Base-by-base conservation (phyloP, 2,329 filamentous ascomycete species). In the Sporothrix brunneoviolacea region DNA sequence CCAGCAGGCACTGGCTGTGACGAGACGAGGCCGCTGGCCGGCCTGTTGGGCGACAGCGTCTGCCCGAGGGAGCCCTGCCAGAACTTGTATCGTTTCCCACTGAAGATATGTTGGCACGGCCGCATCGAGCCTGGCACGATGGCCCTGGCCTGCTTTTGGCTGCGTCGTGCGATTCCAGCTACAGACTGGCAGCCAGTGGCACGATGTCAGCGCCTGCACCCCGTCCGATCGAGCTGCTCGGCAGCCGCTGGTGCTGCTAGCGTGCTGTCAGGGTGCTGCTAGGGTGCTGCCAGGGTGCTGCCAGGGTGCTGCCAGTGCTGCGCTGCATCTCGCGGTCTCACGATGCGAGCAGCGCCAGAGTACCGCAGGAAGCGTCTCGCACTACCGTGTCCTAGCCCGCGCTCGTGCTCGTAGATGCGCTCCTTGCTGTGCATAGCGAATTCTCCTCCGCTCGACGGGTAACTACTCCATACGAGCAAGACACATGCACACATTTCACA, bases 91-190 rank as follows among this genome's bases (percentile, higher is more conserved):
- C n/a, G n/a, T n/a, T n/a, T n/a, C n/a, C n/a, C n/a, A n/a, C n/a
- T n/a, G n/a, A n/a, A n/a, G n/a, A n/a, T n/a, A n/a, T n/a, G n/a
- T n/a, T n/a, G n/a, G n/a, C n/a, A n/a, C n/a, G n/a, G n/a, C n/a
- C n/a, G 39, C 12, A n/a, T 45, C 16, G 8, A 21, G 10, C 4
- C 32, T 10, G 13, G 16, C 9, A 18, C 7, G 24, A 12, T 36
- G 12, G 18, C 6, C 28, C 15, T 16, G 30, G 22, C 24, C 18
- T 28, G 43, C 30, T 35, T 30, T 18, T 12, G 3, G 18, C 19
- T 8, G 35, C 8, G 28, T 48, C 45, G 45, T 48, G 40, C 45
- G 37, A 48, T 40, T 40, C 24, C 37, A 5, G 15, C 27, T 13
- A 21, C 32, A 4, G 22, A 30, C 27, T 13, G 16, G n/a, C 33